Evolutionary conservation across 805 yeast genomes (phyloP), one percentile per base, ranked within the genome.

Genomic region (Saccharomycopsis sp.): DNA sequence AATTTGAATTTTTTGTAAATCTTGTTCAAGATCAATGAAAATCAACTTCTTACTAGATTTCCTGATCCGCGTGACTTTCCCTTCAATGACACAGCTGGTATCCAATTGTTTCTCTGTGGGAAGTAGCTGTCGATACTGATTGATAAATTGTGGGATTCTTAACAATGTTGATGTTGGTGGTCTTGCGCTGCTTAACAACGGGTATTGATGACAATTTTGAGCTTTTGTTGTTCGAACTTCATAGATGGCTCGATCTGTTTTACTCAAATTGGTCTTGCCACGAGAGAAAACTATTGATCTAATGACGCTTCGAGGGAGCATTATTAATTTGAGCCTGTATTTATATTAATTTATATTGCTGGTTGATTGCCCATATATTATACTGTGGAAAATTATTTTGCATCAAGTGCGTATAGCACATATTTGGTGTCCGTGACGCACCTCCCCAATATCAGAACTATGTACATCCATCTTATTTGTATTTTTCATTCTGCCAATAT

Each of bases 1-100:
- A 0, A 84, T 54, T 58, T 86, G 96, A 2, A 86, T 60, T 51
- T 68, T 68, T 1, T 49, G 40, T 31, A 62, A 68, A 54, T 84
- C 90, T 54, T 83, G 90, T 0, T 66, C 55, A 2, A 86, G 33
- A 57, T 86, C 96, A 20, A 85, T 54, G 54, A 86, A 86, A 33
- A 74, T 61, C 64, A 85, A 71, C 1, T 81, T 82, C 53, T 74
- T 79, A 1, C 94, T 87, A 0, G 88, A 69, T 41, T 67, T 71
- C 31, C 96, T 60, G 0, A 86, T 69, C 17, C 75, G 65, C 2
- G 44, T 46, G 5, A 86, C 68, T 43, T 79, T 73, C 0, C 95
- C 96, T 50, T 76, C 64, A 1, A 60, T 26, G 4, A 57, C 48
- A 36, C 53, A 52, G 0, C 50, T 20, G 2, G 53, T 51, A 3